Conservation (phyloP, 2,329 filamentous ascomycete genomes). For the Cladorrhinum sp. region DNA sequence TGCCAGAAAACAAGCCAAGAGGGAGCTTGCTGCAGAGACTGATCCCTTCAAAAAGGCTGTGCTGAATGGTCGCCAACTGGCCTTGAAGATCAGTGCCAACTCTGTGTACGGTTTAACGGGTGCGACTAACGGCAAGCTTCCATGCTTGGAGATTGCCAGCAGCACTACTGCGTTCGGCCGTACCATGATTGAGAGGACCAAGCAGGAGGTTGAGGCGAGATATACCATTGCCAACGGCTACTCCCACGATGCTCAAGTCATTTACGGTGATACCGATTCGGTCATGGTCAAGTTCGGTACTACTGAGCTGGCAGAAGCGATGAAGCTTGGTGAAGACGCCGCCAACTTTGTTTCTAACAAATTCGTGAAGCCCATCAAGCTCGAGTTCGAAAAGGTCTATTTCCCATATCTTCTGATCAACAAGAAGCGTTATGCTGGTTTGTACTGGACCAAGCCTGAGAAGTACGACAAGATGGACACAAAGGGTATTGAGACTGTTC, state of each 20-base stretch:
- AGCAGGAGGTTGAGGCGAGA: conserved; percentile 85
- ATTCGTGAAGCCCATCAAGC: conserved; percentile 95
- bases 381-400: conserved; percentile 99
- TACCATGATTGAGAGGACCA: conserved; percentile 98
- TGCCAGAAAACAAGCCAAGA: conserved; percentile 94
- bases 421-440: conserved; percentile 98
- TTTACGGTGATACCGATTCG: conserved; percentile 98
- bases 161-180: conserved; percentile 96
- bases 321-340: conserved; percentile 94
- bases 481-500: conserved; percentile 97
- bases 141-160: conserved; percentile 91
- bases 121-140: conserved; percentile 91
- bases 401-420: conserved; percentile 98
- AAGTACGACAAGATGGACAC: conserved; percentile 99
- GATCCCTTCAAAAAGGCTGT: conserved; percentile 98
- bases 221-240: conserved; percentile 96
- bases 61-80: conserved; percentile 92
- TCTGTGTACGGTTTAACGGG: conserved; percentile 97
- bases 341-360: conserved; percentile 84
- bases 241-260: conserved; percentile 89
- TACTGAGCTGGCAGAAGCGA: conserved; percentile 78
- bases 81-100: conserved; percentile 95
- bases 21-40: conserved; percentile 80
- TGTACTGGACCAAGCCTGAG: conserved; percentile 92
- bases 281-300: conserved; percentile 99